Evolutionary conservation across 805 yeast genomes (phyloP), one percentile per base, ranked within the genome.

Genomic region (Saccharomycopsis lassenensis): DNA sequence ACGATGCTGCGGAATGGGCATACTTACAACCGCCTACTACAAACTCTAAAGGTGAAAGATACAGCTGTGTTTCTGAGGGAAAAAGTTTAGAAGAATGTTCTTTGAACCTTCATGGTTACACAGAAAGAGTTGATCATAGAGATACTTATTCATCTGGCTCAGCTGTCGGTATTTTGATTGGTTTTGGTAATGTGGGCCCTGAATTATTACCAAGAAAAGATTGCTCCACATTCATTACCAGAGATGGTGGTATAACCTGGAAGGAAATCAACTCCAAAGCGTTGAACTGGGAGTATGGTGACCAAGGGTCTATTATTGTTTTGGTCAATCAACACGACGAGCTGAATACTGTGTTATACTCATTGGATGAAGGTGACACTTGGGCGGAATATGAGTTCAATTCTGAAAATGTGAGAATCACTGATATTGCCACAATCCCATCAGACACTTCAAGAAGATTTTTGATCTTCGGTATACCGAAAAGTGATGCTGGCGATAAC

Each of bases 221-320:
- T 32, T 63, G 33, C 8, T 10, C 79, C 1, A 83, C 95, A 0
- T 91, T 71, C 51, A 57, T 91, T 43, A 75, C 94, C 3, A 63
- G 69, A n/a, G 97, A 91, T 58, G 98, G 91, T 2, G 98, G 98
- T 40, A 59, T 74, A 11, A 69, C 86, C 3, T 91, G 97, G 97
- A 71, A 57, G 35, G 94, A 84, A 56, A 62, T 89, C 20, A 65
- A 59, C 41, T 73, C 78, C 41, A 91, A 93, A 3, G 67, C 74
- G 1, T 70, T 72, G 48, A 79, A 80, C 71, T 91, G 97, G 97
- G 97, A 87, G 57, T 91, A 66, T 55, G 97, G 97, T 44, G 98
- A 91, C 56, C 82, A 84, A 46, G 98, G 98, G 12, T 77, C 94
- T 1, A 69, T 91, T 24, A 57, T 91, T 33, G 84, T 84, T 1